Conservation (phyloP, 768 basidiomycete species). For the Coprinopsis sp. region DNA sequence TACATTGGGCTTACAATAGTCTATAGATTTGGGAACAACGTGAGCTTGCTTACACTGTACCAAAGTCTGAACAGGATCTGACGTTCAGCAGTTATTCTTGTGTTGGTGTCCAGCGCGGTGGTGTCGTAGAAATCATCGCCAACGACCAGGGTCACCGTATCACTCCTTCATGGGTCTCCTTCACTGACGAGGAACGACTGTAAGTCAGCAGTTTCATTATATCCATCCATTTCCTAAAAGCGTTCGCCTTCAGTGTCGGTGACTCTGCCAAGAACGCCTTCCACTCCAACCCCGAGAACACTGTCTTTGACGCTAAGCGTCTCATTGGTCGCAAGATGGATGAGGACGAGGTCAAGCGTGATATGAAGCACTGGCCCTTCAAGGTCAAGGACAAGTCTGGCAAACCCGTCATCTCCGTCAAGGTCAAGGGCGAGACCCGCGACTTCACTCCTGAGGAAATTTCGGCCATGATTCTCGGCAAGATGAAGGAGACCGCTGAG, state of each 20-base stretch:
- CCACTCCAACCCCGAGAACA: conserved; percentile 88
- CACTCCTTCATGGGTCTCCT: conserved; percentile 84
- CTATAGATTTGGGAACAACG: conserved; percentile 86
- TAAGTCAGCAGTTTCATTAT: conserved; percentile 23
- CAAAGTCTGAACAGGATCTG: conserved; percentile 21
- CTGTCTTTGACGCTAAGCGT: conserved; percentile 95
- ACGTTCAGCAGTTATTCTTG: conserved; percentile 73
- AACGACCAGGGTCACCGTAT: conserved; percentile 89
- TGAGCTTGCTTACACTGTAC: conserved; percentile 28
- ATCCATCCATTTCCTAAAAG: neutral
- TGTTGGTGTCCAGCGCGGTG: conserved; percentile 86
- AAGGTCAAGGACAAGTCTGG: conserved; percentile 70
- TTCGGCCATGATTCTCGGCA: conserved; percentile 89
- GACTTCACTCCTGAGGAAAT: conserved; percentile 93
- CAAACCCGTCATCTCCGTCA: conserved; percentile 75
- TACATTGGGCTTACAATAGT: conserved; percentile 8
- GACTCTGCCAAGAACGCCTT: conserved; percentile 96
- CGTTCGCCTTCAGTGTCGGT: conserved; percentile 54
- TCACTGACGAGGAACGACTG: conserved; percentile 77
- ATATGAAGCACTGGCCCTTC: conserved; percentile 93
- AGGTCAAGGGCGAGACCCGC: conserved; percentile 73
- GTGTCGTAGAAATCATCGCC: conserved; percentile 85
- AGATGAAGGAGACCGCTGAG: conserved; percentile 99
- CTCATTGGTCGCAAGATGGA: conserved; percentile 85
- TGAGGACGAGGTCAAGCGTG: conserved; percentile 74